Evolutionary conservation across 148 eudicot species (phyloP), one percentile per base, ranked within the genome.

Genomic region (Pouteria glomerata): DNA sequence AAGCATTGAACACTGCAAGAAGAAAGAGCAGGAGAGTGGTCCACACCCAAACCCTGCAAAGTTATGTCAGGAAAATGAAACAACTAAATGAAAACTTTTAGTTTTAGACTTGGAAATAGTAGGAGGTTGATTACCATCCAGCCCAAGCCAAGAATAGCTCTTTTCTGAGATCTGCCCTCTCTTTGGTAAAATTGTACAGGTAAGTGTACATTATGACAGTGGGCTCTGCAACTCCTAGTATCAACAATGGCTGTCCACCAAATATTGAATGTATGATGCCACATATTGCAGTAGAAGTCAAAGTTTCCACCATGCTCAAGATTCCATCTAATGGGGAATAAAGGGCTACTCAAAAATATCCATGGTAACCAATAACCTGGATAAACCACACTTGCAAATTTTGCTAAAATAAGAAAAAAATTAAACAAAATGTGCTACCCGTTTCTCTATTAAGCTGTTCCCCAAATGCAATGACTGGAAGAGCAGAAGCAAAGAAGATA

Each of bases 401-500:
- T 11, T 11, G 2, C 26, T n/a, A 19, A 1, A 52, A 21, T 2
- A 0, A 4, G 6, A 52, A 52, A 52, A n/a, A 13, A 19, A 47
- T 5, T 23, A 52, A 19, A 7, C 27, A 34, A 1, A 34, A 24
- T 37, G 19, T 42, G n/a, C 4, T 27, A 83, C 89, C 92, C 63
- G 89, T 81, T 75, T 83, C 83, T 45, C 79, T 72, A 71, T 75
- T 85, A 66, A 87, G 51, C 37, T 81, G 84, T 80, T 87, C 87
- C 1, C 89, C 89, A 39, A 87, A 87, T 30, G 87, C 89, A 52
- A 87, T 83, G 4, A 85, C 87, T 21, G 89, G 92, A 62, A 88
- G 83, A 24, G 83, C 85, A 2, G 89, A 85, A 39, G 92, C 89
- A 70, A 88, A 88, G 76, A 88, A 88, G 35, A 88, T 80, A 39